Evolutionary conservation across 2,329 filamentous ascomycete genomes (phyloP), one percentile per base, ranked within the genome.

Genomic region (Byssochlamys sp.): DNA sequence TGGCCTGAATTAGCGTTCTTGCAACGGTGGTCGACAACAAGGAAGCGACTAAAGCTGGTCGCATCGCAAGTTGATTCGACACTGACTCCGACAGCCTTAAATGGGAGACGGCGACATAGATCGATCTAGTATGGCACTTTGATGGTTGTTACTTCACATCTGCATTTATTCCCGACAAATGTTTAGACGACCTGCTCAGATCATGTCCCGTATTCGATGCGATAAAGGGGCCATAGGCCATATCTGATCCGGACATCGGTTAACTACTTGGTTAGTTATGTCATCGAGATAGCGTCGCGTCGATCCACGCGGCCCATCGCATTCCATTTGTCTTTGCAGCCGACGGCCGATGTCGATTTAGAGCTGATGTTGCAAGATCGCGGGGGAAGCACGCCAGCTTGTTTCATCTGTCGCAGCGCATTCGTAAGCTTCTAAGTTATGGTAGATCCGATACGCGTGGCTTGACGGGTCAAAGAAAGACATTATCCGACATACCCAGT

Each of bases 321-420:
- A 51, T 51, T 26, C 49, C 25, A 45, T 45, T 9, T 51, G 24
- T 51, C 24, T 19, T n/a, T 11, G 58, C 58, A 55, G 58, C 61
- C 61, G 61, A 62, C 12, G 53, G 61, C 61, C 61, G 59, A 62
- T 50, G 29, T 29, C 24, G 14, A 45, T 19, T 45, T 28, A 31
- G n/a, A 31, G 10, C 14, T 12, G 49, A 5, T 1, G n/a, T 24
- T 27, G 24, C 49, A 51, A 51, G 4, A 51, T 51, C 29, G 59
- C 57, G 57, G 59, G 14, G 52, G 51, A 28, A 62, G 59, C 57
- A 58, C 57, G 57, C 59, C 54, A 62, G 49, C 27, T 24, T n/a
- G 49, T 51, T 19, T 45, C 39, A 24, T n/a, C 19, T 45, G n/a
- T 45, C 39, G 39, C 39, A 45, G 19, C 39, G 39, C 39, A 45